A percentile compares a stretch with the other conserved stretches of the same genome.
These are phyloP conservation scores for Coemansia sp. DNA, from an alignment of 192 early-diverging fungal genomes.

Conservation along the genomic window DNA sequence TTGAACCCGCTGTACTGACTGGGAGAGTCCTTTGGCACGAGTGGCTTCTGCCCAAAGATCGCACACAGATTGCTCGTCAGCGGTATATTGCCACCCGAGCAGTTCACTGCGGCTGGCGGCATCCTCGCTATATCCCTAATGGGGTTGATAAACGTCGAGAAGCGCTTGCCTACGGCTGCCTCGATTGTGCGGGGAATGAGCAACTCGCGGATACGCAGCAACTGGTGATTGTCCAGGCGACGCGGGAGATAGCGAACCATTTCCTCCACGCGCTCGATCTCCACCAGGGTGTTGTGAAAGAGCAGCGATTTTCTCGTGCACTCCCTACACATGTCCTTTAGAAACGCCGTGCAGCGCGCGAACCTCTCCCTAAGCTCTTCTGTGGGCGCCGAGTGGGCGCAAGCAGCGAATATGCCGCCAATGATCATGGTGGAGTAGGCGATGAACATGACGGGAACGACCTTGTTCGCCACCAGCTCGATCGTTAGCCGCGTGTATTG, in stretches of 20 bases:
- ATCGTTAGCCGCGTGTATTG: slow-evolving; percentile 9
- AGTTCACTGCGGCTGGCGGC: neutral
- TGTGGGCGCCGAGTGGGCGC: slow-evolving; percentile 34
- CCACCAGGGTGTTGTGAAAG: slow-evolving; percentile 17
- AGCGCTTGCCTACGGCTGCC: slow-evolving; percentile 21
- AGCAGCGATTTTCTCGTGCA: slow-evolving; percentile 20
- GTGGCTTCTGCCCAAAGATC: slow-evolving; percentile 22
- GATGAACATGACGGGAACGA: slow-evolving; percentile 40
- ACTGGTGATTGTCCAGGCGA: slow-evolving; percentile 12
- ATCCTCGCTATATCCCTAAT: slow-evolving; percentile 7
- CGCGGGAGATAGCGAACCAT: slow-evolving; percentile 41
- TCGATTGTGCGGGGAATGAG: slow-evolving; percentile 36
- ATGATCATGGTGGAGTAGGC: slow-evolving; percentile 36
- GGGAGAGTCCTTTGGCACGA: neutral
- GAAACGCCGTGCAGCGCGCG: neutral
- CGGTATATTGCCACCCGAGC: slow-evolving; percentile 15
- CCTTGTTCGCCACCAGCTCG: slow-evolving; percentile 12
- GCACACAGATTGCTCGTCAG: slow-evolving; percentile 37
- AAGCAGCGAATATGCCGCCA: slow-evolving; percentile 42
- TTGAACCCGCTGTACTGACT: neutral
- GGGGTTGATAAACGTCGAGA: slow-evolving; percentile 20
- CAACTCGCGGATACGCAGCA: slow-evolving; percentile 19
- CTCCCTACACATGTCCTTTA: slow-evolving; percentile 3
- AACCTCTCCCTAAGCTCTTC: slow-evolving; percentile 8
- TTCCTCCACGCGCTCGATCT: slow-evolving; percentile 29